Conservation (phyloP, 495 filamentous ascomycete genomes). For the Hypoxylon rickii region DNA sequence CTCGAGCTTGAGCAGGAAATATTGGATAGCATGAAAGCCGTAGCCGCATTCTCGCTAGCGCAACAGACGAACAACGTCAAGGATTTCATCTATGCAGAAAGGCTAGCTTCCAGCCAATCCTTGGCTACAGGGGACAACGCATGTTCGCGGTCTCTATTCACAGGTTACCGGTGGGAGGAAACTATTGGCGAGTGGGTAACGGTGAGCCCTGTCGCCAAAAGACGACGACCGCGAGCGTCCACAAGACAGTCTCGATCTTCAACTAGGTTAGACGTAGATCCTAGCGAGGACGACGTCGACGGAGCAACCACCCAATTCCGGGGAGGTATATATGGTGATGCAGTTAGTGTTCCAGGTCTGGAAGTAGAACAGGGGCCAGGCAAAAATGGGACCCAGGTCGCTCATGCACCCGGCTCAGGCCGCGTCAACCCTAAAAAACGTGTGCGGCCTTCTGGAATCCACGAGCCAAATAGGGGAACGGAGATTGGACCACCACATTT, state of each 20-base stretch:
- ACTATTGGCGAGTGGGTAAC: constrained; percentile 60
- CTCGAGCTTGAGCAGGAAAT: constrained; percentile 22
- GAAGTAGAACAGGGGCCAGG: constrained; percentile 19
- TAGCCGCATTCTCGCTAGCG: constrained; percentile 46
- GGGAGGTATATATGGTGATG: constrained; percentile 12
- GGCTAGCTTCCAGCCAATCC: constrained; percentile 27
- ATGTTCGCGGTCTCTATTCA: constrained; percentile 32
- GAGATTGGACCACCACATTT: background rate
- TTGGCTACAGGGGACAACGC: constrained; percentile 6
- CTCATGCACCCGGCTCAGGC: constrained; percentile 4
- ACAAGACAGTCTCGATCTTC: constrained; percentile 16
- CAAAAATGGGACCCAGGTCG: constrained; percentile 2
- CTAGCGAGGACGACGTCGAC: background rate
- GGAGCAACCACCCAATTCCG: constrained; percentile 13
- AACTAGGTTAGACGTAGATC: constrained; percentile 16
- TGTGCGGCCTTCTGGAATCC: constrained; percentile 10
- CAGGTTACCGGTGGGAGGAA: constrained; percentile 56
- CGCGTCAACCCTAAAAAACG: constrained; percentile 31
- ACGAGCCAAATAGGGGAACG: constrained; percentile 11
- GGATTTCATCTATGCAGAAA: constrained; percentile 51
- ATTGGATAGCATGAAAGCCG: constrained; percentile 32
- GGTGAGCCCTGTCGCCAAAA: constrained; percentile 35
- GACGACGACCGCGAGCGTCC: constrained; percentile 8
- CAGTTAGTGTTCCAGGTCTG: constrained; percentile 22
- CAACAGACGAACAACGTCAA: constrained; percentile 47